Evolutionary conservation across 176 grass and related monocot genomes (phyloP).

Genomic region (Calamus simplicifolius): DNA sequence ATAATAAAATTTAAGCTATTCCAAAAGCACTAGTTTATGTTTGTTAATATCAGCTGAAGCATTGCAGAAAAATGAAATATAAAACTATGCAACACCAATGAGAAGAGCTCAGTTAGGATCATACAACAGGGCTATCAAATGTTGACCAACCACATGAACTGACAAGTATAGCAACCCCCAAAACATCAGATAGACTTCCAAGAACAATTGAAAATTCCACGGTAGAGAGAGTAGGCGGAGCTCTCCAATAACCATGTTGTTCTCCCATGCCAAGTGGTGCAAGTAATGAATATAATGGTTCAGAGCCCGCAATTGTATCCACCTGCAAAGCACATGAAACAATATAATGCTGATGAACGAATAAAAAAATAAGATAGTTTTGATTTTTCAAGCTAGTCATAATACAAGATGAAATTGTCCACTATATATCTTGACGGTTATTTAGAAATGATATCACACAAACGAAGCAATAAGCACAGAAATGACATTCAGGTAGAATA

Average conservation of each 20-base stretch:
- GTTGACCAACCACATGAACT: conserved; percentile 84
- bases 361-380: no score
- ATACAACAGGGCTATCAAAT: conserved; percentile 86
- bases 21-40: no score
- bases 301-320: conserved; percentile 54
- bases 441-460: no score
- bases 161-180: conserved; percentile 72
- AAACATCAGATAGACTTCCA: conserved; percentile 86
- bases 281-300: conserved; percentile 71
- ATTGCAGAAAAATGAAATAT: no score
- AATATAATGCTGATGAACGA: background rate
- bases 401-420: no score
- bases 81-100: background rate
- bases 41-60: no score
- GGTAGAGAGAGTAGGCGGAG: conserved; percentile 40
- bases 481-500: no score
- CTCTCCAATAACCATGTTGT: conserved; percentile 74
- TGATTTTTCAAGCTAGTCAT: no score
- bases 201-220: conserved; percentile 90
- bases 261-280: conserved; percentile 72
- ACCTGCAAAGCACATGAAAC: conserved; percentile 44
- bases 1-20: no score
- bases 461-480: no score
- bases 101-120: conserved; percentile 12
- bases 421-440: no score